Percentiles rank a stretch among this genome's conserved stretches.
These are phyloP conservation scores for Chlorella sp. DNA, from an alignment of 139 green algal genomes.

Conservation along the genomic window DNA sequence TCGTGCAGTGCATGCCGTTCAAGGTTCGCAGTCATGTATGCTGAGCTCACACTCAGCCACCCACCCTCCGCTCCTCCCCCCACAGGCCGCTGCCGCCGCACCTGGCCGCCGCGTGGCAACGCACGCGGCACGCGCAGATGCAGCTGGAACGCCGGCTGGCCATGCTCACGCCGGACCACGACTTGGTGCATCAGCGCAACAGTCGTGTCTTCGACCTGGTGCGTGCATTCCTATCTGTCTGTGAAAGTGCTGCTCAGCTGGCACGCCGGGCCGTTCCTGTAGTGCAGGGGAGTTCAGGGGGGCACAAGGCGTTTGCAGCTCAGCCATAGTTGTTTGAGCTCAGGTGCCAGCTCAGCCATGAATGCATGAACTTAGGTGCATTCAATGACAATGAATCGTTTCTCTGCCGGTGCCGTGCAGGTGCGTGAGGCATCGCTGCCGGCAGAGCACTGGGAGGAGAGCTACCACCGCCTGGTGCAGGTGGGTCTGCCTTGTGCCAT, in stretches of 20 bases:
- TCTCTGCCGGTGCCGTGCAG: background rate
- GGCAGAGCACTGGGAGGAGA: background rate
- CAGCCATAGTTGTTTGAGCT: too few relatives aligned
- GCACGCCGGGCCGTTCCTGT: too few relatives aligned
- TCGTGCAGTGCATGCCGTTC: too few relatives aligned
- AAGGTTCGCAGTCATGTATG: too few relatives aligned
- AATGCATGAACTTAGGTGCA: too few relatives aligned
- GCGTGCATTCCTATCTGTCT: background rate
- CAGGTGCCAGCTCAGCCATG: too few relatives aligned
- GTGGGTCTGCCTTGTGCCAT: background rate
- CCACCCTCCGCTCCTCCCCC: background rate
- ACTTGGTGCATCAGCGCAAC: conserved; percentile 19
- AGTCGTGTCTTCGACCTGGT: background rate
- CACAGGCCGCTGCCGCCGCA: conserved; percentile 1
- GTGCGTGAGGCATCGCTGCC: background rate
- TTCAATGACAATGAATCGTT: too few relatives aligned
- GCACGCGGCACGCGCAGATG: background rate
- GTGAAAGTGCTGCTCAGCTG: background rate
- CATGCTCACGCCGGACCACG: background rate
- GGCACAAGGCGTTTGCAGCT: too few relatives aligned
- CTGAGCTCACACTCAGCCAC: too few relatives aligned
- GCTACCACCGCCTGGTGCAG: conserved; percentile 1
- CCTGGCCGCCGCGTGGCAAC: conserved; percentile 17
- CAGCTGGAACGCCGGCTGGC: background rate
- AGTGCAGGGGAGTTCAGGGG: too few relatives aligned